Base-by-base conservation (phyloP, 768 basidiomycete genomes). In the Tricholoma terreum region DNA sequence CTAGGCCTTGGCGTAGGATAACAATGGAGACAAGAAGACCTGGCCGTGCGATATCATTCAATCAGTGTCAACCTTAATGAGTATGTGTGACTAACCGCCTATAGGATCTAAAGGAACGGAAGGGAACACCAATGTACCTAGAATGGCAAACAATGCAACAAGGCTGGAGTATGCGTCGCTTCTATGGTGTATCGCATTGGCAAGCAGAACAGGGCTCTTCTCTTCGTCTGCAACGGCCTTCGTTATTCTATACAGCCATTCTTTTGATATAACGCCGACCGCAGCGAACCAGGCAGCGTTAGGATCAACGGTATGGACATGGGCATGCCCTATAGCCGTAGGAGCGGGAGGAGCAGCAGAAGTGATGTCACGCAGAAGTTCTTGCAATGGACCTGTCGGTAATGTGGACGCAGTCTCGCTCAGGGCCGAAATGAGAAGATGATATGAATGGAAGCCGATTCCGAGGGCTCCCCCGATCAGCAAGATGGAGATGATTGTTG, bases 171-270 rank as follows among this genome's bases (percentile, higher is more conserved):
- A 93, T 6, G 93, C 94, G 70, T 99, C 97, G 61, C 92, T 94
- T n/a, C 97, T 84, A 73, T 99, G 97, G 70, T 98, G 96, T 55
- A 94, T 81, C 6, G 96, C 97, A 69, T 98, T 99, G n/a, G 97
- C 97, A 17, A 88, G 77, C 52, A 99, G 74, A 0, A 99, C 97
- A 4, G 92, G 91, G 65, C 90, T 92, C 64, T 86, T 86, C 71
- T 98, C 94, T 64, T 92, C 84, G 56, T 92, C 85, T 10, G 96
- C 97, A 30, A 99, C 95, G 54, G 81, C 83, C 67, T 89, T 90
- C 48, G 94, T 98, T 46, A 87, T 75, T 42, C 94, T 79, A 72
- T 96, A 98, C 11, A 99, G 71, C 87, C 89, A 98, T 71, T 99
- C 97, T 69, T 99, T 99, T 58, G 81, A 72, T 3, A 92, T 50